Percentiles rank a stretch among this genome's conserved stretches.
Conservation (phyloP, 352 stramenopile genomes). For the Phytopythium boreale region DNA sequence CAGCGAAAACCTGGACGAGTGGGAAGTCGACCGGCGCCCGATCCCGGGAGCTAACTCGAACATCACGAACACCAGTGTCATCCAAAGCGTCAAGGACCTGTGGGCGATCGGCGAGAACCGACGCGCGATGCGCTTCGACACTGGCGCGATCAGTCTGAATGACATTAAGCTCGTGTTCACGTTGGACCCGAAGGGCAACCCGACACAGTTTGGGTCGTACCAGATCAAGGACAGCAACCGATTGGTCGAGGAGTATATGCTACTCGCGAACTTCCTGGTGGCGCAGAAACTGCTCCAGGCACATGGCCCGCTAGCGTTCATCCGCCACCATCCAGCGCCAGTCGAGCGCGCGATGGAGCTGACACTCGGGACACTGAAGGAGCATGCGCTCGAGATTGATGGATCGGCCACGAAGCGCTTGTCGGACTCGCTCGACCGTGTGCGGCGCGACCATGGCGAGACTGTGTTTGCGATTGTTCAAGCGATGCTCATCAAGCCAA, state of each 20-base stretch:
- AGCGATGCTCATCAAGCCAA: constrained; percentile 92
- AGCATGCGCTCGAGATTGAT: constrained; percentile 78
- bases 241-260: constrained; percentile 98
- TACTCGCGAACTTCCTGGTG: constrained; percentile 98
- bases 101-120: constrained; percentile 65
- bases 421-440: constrained; percentile 78
- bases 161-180: constrained; percentile 93
- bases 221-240: constrained; percentile 94
- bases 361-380: constrained; percentile 36
- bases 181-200: constrained; percentile 91
- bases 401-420: constrained; percentile 76
- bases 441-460: constrained; percentile 75
- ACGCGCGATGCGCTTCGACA: constrained; percentile 85
- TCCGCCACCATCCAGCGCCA: constrained; percentile 88
- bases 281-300: constrained; percentile 93
- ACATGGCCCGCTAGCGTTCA: constrained; percentile 80
- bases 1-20: constrained; percentile 65
- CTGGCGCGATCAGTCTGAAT: constrained; percentile 91
- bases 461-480: constrained; percentile 87
- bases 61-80: constrained; percentile 56
- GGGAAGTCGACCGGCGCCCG: constrained; percentile 49
- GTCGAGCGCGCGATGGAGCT: constrained; percentile 45
- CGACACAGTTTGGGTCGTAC: constrained; percentile 86
- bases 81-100: constrained; percentile 65
- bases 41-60: constrained; percentile 34